phyloP scores from a whole-genome alignment of 148 eudicot genomes.

The Fagopyrum tataricum region DNA sequence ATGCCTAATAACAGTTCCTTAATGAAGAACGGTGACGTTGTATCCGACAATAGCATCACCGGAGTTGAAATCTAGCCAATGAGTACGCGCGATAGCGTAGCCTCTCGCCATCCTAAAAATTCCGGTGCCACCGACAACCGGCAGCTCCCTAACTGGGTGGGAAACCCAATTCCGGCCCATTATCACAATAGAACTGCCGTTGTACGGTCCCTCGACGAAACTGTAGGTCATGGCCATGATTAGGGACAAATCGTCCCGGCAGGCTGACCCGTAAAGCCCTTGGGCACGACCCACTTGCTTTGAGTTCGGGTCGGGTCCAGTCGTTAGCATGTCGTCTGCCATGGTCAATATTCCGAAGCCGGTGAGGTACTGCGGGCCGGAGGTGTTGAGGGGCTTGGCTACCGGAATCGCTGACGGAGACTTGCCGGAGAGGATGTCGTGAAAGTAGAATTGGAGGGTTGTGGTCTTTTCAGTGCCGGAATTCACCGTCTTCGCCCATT shows the following conservation, averaged over 20 bases:
- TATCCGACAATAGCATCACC: constrained; percentile 34
- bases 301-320: constrained; percentile 23
- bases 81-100: constrained; percentile 39
- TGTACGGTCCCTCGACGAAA: constrained; percentile 34
- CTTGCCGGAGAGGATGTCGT: constrained; percentile 41
- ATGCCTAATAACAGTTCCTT: no score
- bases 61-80: constrained; percentile 9
- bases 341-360: constrained; percentile 20
- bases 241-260: constrained; percentile 17
- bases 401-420: constrained; percentile 32
- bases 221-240: constrained; percentile 38
- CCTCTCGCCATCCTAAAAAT: constrained; percentile 41
- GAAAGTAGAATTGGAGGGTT: constrained; percentile 53
- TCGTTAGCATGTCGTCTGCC: constrained; percentile 38
- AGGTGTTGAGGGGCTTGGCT: constrained; percentile 16
- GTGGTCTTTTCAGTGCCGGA: constrained; percentile 21
- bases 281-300: constrained; percentile 41
- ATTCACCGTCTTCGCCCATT: constrained; percentile 30
- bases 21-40: constrained; percentile 26
- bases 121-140: constrained; percentile 55
- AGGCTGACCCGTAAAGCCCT: constrained; percentile 36
- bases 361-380: background rate
- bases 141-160: constrained; percentile 33
- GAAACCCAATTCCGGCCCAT: constrained; percentile 29
- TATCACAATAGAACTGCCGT: constrained; percentile 36